Percentiles rank a stretch among this genome's conserved stretches.
Evolutionary conservation across 306 rosid genomes (phyloP).

Genomic region (Albizia julibrissin): DNA sequence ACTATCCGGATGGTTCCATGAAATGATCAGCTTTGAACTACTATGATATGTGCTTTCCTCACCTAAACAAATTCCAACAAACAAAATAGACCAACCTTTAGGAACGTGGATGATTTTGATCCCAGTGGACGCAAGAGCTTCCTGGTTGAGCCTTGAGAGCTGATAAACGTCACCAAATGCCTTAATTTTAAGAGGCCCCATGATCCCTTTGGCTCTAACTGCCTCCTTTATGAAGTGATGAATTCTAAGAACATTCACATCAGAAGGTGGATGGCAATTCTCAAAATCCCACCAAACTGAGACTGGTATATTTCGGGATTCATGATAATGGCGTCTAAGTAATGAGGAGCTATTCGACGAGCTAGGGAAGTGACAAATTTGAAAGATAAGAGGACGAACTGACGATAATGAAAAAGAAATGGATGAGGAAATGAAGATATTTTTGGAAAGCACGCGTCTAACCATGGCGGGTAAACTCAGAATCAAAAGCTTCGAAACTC

Average conservation of each 20-base stretch:
- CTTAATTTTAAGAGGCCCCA: slow-evolving; percentile 72
- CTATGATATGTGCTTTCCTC: not conserved
- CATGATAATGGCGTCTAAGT: slow-evolving; percentile 54
- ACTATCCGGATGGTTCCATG: not conserved
- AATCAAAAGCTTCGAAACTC: not conserved
- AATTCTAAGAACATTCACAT: slow-evolving; percentile 45
- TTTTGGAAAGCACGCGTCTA: not conserved
- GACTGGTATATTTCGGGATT: slow-evolving; percentile 61
- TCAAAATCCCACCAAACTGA: slow-evolving; percentile 99
- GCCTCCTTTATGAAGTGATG: slow-evolving; percentile 59
- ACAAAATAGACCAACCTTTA: slow-evolving; percentile 40
- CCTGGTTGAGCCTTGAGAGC: slow-evolving; percentile 65
- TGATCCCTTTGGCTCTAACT: slow-evolving; percentile 72
- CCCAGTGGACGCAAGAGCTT: slow-evolving; percentile 71
- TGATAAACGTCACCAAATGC: slow-evolving; percentile 77
- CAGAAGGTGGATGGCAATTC: slow-evolving; percentile 62
- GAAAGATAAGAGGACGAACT: not conserved
- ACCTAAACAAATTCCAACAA: not conserved
- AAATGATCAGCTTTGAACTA: not conserved
- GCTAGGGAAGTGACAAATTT: not conserved
- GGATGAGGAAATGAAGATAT: not conserved
- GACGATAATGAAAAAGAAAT: not conserved
- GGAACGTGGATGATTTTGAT: slow-evolving; percentile 72
- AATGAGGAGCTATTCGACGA: slow-evolving; percentile 17
- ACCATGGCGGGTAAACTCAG: not conserved